Evolutionary conservation across 768 basidiomycete species (phyloP), one percentile per base, ranked within the genome.

Genomic region (Mycena epipterygia): DNA sequence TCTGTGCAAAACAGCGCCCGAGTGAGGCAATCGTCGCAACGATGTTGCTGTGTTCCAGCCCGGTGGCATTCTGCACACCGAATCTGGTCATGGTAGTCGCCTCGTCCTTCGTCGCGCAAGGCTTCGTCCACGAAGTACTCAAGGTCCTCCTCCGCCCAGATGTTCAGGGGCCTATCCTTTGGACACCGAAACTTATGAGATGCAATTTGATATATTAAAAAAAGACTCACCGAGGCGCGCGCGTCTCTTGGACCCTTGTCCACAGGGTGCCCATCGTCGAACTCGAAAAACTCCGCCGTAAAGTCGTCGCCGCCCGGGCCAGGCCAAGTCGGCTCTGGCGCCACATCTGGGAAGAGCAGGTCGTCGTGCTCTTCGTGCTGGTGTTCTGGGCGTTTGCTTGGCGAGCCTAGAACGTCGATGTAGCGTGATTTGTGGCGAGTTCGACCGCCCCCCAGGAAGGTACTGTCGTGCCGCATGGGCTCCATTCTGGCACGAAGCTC

Each of bases 11-110:
- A 49, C 7, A 57, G 42, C 12, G 64, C 56, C 3, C 35, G 41
- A 0, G 53, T 25, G 33, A 65, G 57, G 44, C 64, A 65, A 2
- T 65, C 64, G 9, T 58, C 44, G 23, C 64, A 65, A 4, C 55
- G 41, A n/a, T 56, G 51, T 1, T 9, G 32, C 25, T 48, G 53
- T 1, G n/a, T 14, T 0, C 23, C 53, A 2, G 9, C 27, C 1
- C 5, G 29, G 5, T 42, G 25, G 27, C 53, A 65, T 25, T 65
- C 53, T 5, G 56, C 41, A 21, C 64, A 65, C 5, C 64, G 12
- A 4, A 5, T 14, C 25, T 35, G 33, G 2, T 7, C 30, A 16
- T 14, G 4, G n/a, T 61, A 61, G 12, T 61, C 48, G 12, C 46
- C 60, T 16, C 46, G 46, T 3, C 60, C 60, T 17, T 61, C 48